Percentiles rank a stretch among this genome's conserved stretches.
Conservation (phyloP, 108 stramenopile genomes). For the Cyclotella baltica region DNA sequence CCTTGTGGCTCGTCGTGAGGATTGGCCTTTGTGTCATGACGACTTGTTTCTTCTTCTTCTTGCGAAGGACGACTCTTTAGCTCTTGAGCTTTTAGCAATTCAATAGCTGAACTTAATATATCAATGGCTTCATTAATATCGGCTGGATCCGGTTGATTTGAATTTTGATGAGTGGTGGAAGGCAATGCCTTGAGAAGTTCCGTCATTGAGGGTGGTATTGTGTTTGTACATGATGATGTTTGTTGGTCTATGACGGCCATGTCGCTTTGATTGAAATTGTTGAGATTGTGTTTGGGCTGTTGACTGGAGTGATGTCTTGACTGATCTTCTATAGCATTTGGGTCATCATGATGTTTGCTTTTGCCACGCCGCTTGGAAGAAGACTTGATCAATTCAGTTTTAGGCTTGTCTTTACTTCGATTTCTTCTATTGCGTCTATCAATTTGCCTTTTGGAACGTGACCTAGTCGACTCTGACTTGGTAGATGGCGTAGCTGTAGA, state of each 20-base stretch:
- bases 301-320: no score
- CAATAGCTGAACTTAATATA: not conserved
- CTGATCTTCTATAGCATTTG: no score
- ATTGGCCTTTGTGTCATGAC: not conserved
- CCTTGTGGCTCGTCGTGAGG: not conserved
- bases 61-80: not conserved
- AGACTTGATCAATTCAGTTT: no score
- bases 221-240: no score
- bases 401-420: not conserved
- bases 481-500: not conserved
- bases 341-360: no score
- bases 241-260: no score
- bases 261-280: no score
- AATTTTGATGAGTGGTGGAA: not conserved
- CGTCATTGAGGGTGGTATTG: not conserved
- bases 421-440: not conserved
- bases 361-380: not conserved
- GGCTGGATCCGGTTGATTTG: not conserved
- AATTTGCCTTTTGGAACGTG: not conserved
- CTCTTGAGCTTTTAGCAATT: not conserved
- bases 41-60: not conserved
- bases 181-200: not conserved
- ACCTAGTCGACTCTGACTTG: not conserved
- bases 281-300: no score
- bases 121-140: not conserved